phyloP scores from a whole-genome alignment of 2,329 filamentous ascomycete species.

The Stemphylium vesicarium region DNA sequence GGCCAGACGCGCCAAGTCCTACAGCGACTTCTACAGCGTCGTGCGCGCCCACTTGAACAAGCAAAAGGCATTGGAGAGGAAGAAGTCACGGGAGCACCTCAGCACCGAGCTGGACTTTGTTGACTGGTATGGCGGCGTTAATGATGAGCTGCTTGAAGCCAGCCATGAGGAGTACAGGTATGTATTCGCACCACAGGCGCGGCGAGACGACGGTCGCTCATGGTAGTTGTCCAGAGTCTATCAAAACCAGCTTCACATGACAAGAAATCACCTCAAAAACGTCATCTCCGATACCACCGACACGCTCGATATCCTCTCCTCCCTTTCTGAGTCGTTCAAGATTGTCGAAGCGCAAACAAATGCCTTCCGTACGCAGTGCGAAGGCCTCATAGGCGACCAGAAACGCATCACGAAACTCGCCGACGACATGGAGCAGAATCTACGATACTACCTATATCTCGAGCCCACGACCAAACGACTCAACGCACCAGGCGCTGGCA shows the following conservation, averaged over 20 bases:
- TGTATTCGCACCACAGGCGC: background rate
- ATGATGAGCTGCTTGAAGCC: constrained; percentile 74
- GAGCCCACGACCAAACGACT: constrained; percentile 88
- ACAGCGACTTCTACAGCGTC: constrained; percentile 75
- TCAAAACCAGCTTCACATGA: constrained; percentile 79
- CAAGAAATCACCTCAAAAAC: constrained; percentile 80
- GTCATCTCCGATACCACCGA: constrained; percentile 78
- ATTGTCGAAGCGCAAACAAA: constrained; percentile 88
- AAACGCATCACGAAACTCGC: constrained; percentile 78
- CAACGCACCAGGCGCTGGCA: constrained; percentile 89
- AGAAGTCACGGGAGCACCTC: constrained; percentile 52
- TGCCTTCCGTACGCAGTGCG: constrained; percentile 91
- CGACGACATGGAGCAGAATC: constrained; percentile 82
- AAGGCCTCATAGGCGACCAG: constrained; percentile 84
- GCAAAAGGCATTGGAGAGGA: constrained; percentile 51
- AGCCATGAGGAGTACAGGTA: constrained; percentile 83
- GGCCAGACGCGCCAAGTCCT: constrained; percentile 73
- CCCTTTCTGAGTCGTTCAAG: constrained; percentile 84
- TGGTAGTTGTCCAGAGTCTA: constrained; percentile 61
- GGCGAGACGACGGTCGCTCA: background rate
- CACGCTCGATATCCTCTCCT: constrained; percentile 76
- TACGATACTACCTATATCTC: constrained; percentile 94
- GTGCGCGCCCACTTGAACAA: constrained; percentile 64
- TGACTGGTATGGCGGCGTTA: constrained; percentile 64
- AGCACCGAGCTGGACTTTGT: constrained; percentile 66